Conservation (phyloP, 2,329 filamentous ascomycete genomes). For the Venturia effusa region DNA sequence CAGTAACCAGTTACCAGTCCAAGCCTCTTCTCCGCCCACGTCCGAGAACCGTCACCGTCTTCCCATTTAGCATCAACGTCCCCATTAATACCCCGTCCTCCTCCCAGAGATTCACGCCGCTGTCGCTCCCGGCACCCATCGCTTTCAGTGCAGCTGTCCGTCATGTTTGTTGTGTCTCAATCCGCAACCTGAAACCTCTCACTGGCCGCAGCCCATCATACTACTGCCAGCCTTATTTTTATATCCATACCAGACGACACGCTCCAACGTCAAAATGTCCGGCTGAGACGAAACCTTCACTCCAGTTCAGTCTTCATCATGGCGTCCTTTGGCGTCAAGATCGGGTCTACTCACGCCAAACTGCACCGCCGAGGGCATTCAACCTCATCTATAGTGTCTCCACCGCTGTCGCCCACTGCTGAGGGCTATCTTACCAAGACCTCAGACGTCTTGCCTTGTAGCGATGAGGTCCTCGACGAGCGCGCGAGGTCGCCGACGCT, state of each 20-base stretch:
- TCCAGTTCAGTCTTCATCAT: neutral
- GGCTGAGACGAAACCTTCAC: neutral
- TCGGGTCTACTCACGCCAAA: slow-evolving; percentile 22
- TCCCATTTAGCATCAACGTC: neutral
- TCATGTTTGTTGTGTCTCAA: neutral
- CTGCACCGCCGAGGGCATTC: slow-evolving; percentile 31
- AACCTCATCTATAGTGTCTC: slow-evolving; percentile 24
- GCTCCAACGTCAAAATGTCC: neutral
- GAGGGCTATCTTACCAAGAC: slow-evolving; percentile 2
- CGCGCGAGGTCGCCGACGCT: neutral
- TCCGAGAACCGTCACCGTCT: neutral
- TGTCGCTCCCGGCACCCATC: neutral
- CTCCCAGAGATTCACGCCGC: neutral
- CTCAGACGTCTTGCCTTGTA: neutral
- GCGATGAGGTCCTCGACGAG: neutral
- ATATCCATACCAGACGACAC: neutral
- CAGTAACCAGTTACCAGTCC: too few relatives aligned
- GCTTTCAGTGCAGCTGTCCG: neutral
- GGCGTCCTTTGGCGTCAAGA: slow-evolving; percentile 16
- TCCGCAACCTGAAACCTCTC: neutral
- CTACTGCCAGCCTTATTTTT: neutral
- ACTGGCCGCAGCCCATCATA: neutral
- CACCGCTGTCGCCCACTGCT: slow-evolving; percentile 17
- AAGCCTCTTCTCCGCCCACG: slow-evolving; percentile 1
- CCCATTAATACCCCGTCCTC: neutral